Conservation (phyloP, 768 basidiomycete genomes). For the Crepidotus variabilis region DNA sequence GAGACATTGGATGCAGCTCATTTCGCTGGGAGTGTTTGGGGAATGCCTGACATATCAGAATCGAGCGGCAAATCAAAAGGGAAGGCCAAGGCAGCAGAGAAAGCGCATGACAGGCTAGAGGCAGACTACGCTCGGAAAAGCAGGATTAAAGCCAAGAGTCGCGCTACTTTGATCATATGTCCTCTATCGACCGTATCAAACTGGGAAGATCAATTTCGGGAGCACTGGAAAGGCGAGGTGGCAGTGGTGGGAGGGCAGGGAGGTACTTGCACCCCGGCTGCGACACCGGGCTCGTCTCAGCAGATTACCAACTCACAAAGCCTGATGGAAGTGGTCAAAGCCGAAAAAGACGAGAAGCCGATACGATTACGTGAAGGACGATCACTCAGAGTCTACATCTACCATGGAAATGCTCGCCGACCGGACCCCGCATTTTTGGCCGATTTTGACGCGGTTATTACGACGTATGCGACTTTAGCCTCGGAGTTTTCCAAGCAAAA, state of each 20-base stretch:
- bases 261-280: conserved; percentile 28
- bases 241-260: conserved; percentile 77
- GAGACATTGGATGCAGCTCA: conserved; percentile 44
- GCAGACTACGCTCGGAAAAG: conserved; percentile 66
- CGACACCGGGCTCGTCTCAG: conserved; percentile 31
- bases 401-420: conserved; percentile 88
- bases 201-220: conserved; percentile 98
- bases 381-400: conserved; percentile 84
- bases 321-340: conserved; percentile 23
- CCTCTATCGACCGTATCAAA: conserved; percentile 96
- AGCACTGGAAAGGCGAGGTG: conserved; percentile 93
- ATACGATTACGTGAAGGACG: conserved; percentile 42
- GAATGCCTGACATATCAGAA: conserved; percentile 58
- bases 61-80: conserved; percentile 39
- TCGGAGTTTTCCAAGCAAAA: conserved; percentile 92
- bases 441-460: conserved; percentile 96
- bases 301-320: conserved; percentile 29
- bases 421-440: conserved; percentile 85
- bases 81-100: conserved; percentile 58
- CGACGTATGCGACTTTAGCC: conserved; percentile 93
- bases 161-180: conserved; percentile 94
- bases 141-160: conserved; percentile 77
- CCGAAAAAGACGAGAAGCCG: conserved; percentile 30
- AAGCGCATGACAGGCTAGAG: conserved; percentile 66
- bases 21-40: conserved; percentile 80